These are phyloP conservation scores for Colletotrichum godetiae DNA, from an alignment of 2,329 filamentous ascomycete species.

Conservation along the genomic window DNA sequence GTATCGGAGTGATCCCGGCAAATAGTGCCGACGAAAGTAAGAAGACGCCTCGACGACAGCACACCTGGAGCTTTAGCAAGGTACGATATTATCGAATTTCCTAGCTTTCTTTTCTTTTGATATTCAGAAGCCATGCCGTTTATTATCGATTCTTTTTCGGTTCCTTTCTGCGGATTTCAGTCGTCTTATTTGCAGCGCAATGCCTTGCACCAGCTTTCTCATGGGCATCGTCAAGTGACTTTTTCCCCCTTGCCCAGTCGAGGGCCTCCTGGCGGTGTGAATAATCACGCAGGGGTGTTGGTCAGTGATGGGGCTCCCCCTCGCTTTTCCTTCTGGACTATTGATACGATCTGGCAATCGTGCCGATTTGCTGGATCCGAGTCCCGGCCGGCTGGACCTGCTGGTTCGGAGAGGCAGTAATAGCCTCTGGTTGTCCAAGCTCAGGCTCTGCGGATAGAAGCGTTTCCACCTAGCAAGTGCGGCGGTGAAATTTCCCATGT, in stretches of 20 bases:
- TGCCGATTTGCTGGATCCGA: conserved; percentile 32
- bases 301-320: conserved; percentile 1
- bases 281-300: conserved; percentile 27
- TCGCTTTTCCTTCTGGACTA: background rate
- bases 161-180: background rate
- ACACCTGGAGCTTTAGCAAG: conserved; percentile 57
- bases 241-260: background rate
- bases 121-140: background rate
- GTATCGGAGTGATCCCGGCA: conserved; percentile 34
- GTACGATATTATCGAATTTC: conserved; percentile 39
- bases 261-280: conserved; percentile 28
- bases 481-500: conserved; percentile 10
- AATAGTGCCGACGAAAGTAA: conserved; percentile 22
- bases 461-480: conserved; percentile 17
- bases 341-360: conserved; percentile 31
- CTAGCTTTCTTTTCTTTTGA: background rate
- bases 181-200: background rate
- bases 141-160: background rate
- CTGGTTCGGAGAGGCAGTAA: conserved; percentile 7
- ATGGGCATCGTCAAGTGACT: conserved; percentile 16
- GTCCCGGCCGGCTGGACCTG: conserved; percentile 32
- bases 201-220: background rate
- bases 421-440: background rate
- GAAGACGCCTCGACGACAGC: conserved; percentile 43
- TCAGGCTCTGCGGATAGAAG: background rate